A percentile compares a stretch with the other conserved stretches of the same genome.
phyloP scores from a whole-genome alignment of 768 basidiomycete species.

The Calocybe gangraenosa region DNA sequence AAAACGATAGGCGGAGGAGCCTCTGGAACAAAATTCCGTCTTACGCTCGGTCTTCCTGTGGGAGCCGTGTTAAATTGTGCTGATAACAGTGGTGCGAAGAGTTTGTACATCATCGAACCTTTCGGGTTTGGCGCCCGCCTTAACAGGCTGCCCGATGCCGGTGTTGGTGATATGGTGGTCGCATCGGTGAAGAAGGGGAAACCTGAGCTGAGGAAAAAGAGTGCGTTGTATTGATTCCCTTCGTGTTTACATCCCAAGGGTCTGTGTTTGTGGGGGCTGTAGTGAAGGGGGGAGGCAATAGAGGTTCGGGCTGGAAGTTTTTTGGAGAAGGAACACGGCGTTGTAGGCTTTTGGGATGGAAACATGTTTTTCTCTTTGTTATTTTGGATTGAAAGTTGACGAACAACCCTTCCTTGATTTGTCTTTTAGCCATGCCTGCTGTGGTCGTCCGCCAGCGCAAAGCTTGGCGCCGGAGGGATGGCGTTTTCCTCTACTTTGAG shows the following conservation, averaged over 20 bases:
- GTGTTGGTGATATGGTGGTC: conserved; percentile 93
- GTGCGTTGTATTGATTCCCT: conserved; percentile 43
- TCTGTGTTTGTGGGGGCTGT: no score
- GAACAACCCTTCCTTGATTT: neutral
- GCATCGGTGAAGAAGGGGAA: conserved; percentile 99
- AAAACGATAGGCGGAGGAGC: conserved; percentile 46
- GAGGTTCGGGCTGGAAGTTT: no score
- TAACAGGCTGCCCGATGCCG: conserved; percentile 95
- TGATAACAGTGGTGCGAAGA: conserved; percentile 99
- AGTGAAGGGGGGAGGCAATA: no score
- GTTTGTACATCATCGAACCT: conserved; percentile 91
- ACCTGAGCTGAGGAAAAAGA: conserved; percentile 99
- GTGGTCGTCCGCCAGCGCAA: conserved; percentile 98
- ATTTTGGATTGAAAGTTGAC: conserved; percentile 12
- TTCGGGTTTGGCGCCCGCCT: conserved; percentile 94
- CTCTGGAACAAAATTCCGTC: conserved; percentile 93
- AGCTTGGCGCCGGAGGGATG: conserved; percentile 96
- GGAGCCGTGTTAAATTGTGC: conserved; percentile 96
- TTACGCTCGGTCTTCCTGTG: conserved; percentile 91
- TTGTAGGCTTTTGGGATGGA: no score
- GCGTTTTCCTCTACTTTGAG: conserved; percentile 99
- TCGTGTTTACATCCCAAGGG: neutral
- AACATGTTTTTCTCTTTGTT: no score
- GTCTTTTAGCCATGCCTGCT: conserved; percentile 81
- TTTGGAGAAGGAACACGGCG: neutral